Evolutionary conservation across 1,284 basidiomycete species (phyloP), one percentile per base, ranked within the genome.

Genomic region (Naganishia cerealis): DNA sequence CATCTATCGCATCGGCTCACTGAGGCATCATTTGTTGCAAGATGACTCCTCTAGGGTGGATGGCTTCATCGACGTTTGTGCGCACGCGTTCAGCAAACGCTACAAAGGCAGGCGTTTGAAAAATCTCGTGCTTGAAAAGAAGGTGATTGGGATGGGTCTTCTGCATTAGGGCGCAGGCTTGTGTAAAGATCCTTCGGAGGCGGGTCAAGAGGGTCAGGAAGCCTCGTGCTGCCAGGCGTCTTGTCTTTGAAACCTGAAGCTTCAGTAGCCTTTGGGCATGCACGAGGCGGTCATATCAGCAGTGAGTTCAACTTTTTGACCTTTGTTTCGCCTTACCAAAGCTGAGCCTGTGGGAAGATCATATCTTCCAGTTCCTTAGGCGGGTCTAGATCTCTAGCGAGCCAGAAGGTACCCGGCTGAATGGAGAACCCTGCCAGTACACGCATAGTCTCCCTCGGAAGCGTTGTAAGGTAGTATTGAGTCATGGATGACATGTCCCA

Each of bases 401-500:
- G 18, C 15, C 24, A 63, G 36, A 26, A 63, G 9, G 39, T 39
- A 16, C 61, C 61, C 15, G 53, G n/a, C 7, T 53, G 12, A 33
- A 38, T 12, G 13, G 61, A 21, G 33, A 63, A 63, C 12, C 61
- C 61, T 1, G 61, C 61, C 8, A 63, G 40, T 15, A 63, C 61
- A 8, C 61, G 48, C 61, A 63, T 63, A 9, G 61, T 63, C 61
- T 16, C 24, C 15, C 61, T 33, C 1, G 61, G 61, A 24, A 63
- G 29, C 3, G 57, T 61, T n/a, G 57, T 61, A 18, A 61, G 57
- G 43, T 61, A 48, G 33, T 61, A 50, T 39, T 61, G 57, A 3
- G 43, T 48, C 43, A 61, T 61, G 16, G 57, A 24, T 36, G 57
- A 61, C 26, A 13, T 61, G 24, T 61, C 57, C 61, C 61, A 63